Percentiles rank a stretch among this genome's conserved stretches.
These are phyloP conservation scores for Talaromyces sp. DNA, from an alignment of 2,329 filamentous ascomycete genomes.

Conservation along the genomic window DNA sequence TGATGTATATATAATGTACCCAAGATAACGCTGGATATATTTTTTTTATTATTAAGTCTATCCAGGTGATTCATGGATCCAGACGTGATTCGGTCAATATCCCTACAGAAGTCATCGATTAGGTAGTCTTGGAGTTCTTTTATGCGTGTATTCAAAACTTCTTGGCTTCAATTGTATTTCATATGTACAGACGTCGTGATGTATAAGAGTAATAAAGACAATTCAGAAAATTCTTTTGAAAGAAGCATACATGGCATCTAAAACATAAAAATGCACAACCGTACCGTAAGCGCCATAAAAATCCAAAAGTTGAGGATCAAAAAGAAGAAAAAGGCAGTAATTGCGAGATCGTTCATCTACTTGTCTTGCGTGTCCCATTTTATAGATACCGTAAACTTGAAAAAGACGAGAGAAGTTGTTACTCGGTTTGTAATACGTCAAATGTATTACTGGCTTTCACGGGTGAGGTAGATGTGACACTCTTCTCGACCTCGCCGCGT, in stretches of 20 bases:
- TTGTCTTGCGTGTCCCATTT: background rate
- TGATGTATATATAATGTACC: no score
- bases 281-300: background rate
- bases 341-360: background rate
- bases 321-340: background rate
- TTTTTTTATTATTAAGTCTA: no score
- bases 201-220: no score
- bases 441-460: constrained; percentile 11
- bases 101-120: no score
- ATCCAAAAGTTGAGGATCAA: background rate
- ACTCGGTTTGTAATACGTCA: constrained; percentile 7
- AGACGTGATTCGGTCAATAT: no score
- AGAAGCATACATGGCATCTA: no score
- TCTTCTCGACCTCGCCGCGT: constrained; percentile 9
- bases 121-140: background rate
- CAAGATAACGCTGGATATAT: no score
- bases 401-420: background rate
- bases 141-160: background rate
- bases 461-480: background rate
- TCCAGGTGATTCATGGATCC: no score
- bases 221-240: no score
- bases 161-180: no score
- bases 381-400: background rate
- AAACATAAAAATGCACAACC: no score
- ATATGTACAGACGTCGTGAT: no score